phyloP scores from a whole-genome alignment of 2,329 filamentous ascomycete species.

The Cladosporium sp. region DNA sequence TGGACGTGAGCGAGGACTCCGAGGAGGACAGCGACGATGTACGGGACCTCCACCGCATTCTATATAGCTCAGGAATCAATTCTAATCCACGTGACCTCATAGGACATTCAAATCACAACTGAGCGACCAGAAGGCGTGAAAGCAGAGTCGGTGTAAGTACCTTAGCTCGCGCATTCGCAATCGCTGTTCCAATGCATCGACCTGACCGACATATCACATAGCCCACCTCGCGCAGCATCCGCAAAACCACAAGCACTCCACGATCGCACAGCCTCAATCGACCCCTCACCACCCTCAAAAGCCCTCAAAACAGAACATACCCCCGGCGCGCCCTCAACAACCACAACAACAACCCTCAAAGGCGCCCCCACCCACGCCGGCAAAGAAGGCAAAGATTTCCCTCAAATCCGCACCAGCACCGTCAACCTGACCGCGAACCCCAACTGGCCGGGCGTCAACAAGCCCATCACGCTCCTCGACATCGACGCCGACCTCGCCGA shows the following conservation, averaged over 20 bases:
- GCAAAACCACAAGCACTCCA: slow-evolving; percentile 11
- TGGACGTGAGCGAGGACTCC: slow-evolving; percentile 46
- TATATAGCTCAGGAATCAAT: slow-evolving; percentile 13
- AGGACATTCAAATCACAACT: slow-evolving; percentile 57
- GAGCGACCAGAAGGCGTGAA: slow-evolving; percentile 45
- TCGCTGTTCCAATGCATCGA: not conserved
- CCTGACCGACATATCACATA: not conserved
- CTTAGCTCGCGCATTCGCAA: not conserved
- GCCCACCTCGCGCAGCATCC: slow-evolving; percentile 13
- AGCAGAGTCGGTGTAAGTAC: slow-evolving; percentile 24
- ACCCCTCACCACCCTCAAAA: slow-evolving; percentile 17
- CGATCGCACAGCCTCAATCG: slow-evolving; percentile 15
- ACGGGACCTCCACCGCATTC: slow-evolving; percentile 18
- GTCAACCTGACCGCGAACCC: slow-evolving; percentile 77
- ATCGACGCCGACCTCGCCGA: slow-evolving; percentile 60
- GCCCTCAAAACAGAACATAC: slow-evolving; percentile 10
- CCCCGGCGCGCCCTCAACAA: not conserved
- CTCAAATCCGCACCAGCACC: slow-evolving; percentile 69
- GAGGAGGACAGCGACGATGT: slow-evolving; percentile 46
- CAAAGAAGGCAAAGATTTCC: slow-evolving; percentile 61
- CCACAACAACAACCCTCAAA: slow-evolving; percentile 5
- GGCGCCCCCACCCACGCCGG: slow-evolving; percentile 46
- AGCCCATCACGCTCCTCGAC: slow-evolving; percentile 65
- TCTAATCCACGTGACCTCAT: not conserved
- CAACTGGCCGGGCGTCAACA: slow-evolving; percentile 58